Conservation (phyloP, 345 rosid species). For the Psidium friedrichsthalianum region DNA sequence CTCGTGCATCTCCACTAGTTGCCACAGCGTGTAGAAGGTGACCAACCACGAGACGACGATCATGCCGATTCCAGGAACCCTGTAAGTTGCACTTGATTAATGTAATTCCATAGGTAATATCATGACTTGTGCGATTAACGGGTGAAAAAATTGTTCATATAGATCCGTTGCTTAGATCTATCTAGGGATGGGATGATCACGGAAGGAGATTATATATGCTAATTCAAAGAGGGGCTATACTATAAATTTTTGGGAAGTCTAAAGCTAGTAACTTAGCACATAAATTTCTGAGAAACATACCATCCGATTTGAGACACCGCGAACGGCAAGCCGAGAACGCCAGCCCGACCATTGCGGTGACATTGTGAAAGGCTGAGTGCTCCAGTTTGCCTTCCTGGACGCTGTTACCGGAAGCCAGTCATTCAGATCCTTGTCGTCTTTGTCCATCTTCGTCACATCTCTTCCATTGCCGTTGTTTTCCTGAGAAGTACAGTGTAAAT, state of each 20-base stretch:
- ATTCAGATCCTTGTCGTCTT: conserved; percentile 34
- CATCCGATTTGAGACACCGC: conserved; percentile 68
- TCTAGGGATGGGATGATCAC: neutral
- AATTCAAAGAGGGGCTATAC: neutral
- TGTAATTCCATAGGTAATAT: neutral
- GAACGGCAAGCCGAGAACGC: conserved; percentile 59
- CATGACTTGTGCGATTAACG: neutral
- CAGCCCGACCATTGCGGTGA: conserved; percentile 72
- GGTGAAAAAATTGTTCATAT: neutral
- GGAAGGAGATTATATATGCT: neutral
- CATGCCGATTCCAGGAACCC: neutral
- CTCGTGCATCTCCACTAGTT: conserved; percentile 81
- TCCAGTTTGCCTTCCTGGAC: conserved; percentile 59
- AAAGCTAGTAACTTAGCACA: neutral
- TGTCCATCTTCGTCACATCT: neutral
- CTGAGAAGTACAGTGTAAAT: neutral
- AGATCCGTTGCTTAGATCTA: neutral
- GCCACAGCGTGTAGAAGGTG: conserved; percentile 59
- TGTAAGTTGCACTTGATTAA: neutral
- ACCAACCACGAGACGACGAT: conserved; percentile 26
- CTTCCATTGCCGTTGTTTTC: neutral
- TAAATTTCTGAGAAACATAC: neutral
- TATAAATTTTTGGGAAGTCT: too few relatives aligned
- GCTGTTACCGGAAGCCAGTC: conserved; percentile 59
- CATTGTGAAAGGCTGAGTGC: conserved; percentile 69